Evolutionary conservation across 2,329 filamentous ascomycete species (phyloP).

Genomic region (Pseudogymnoascus sp.): DNA sequence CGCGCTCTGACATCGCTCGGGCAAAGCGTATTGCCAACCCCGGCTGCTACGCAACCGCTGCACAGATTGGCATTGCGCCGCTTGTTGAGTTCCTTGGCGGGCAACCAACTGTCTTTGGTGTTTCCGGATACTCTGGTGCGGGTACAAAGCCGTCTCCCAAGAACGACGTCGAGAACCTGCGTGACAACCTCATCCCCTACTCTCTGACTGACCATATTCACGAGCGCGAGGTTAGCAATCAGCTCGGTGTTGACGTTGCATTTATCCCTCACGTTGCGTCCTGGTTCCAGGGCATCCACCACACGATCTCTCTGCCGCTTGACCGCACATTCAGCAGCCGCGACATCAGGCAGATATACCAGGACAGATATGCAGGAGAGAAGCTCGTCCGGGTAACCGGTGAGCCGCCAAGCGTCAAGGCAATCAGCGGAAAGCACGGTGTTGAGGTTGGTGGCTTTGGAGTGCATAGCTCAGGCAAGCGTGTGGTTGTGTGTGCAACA

Average conservation of each 20-base stretch:
- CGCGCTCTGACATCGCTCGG: constrained; percentile 67
- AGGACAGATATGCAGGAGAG: constrained; percentile 92
- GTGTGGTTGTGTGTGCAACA: constrained; percentile 87
- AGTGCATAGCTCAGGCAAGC: constrained; percentile 81
- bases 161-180: constrained; percentile 79
- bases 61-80: constrained; percentile 82
- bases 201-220: constrained; percentile 90
- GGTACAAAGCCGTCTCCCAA: constrained; percentile 91
- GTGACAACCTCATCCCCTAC: constrained; percentile 85
- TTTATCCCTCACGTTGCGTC: constrained; percentile 94
- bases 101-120: constrained; percentile 77
- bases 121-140: constrained; percentile 89
- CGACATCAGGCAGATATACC: constrained; percentile 89
- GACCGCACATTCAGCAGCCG: constrained; percentile 80
- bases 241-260: constrained; percentile 66
- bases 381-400: constrained; percentile 89
- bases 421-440: constrained; percentile 76
- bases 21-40: constrained; percentile 84
- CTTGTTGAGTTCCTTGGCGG: constrained; percentile 69
- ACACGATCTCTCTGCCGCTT: constrained; percentile 84
- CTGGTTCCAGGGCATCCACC: constrained; percentile 94
- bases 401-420: constrained; percentile 78
- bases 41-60: constrained; percentile 90
- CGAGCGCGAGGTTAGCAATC: constrained; percentile 78
- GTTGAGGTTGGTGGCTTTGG: constrained; percentile 94